Evolutionary conservation across 208 protist species (phyloP).

Genomic region (Plasmodiophora brassicae): DNA sequence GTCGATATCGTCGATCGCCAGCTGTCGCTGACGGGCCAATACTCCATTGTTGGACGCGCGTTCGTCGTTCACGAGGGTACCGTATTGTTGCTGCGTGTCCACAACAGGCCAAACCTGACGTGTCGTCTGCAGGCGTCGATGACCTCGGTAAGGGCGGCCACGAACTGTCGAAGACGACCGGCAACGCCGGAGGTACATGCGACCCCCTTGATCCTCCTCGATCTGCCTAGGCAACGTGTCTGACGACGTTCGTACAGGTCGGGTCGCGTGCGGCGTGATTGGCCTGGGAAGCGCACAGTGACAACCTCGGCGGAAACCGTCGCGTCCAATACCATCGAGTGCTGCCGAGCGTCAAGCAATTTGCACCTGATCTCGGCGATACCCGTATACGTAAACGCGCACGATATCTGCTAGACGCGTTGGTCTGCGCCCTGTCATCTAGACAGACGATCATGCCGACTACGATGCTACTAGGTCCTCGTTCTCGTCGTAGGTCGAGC

Average conservation of each 20-base stretch:
- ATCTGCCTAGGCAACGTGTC: neutral
- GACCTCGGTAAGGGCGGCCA: slow-evolving; percentile 54
- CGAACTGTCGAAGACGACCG: slow-evolving; percentile 52
- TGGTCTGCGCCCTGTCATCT: too few species aligned
- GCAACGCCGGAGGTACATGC: slow-evolving; percentile 56
- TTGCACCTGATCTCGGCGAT: too few species aligned
- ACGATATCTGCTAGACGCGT: too few species aligned
- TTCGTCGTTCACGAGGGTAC: neutral
- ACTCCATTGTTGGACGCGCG: neutral
- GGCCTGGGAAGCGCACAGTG: slow-evolving; percentile 27
- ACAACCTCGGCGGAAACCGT: too few species aligned
- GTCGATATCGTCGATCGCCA: neutral
- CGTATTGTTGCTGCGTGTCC: neutral
- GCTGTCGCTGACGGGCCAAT: neutral
- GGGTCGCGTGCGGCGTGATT: slow-evolving; percentile 59
- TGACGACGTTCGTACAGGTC: neutral
- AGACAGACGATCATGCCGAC: too few species aligned
- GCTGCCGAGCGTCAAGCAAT: too few species aligned
- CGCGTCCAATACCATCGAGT: too few species aligned
- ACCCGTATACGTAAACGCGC: too few species aligned
- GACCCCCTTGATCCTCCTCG: neutral
- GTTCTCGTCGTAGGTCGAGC: too few species aligned
- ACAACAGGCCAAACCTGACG: neutral
- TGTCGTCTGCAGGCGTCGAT: neutral
- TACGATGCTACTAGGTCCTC: too few species aligned